Evolutionary conservation across 164 flowering plant species (phyloP).

Genomic region (Macadamia tetraphylla): DNA sequence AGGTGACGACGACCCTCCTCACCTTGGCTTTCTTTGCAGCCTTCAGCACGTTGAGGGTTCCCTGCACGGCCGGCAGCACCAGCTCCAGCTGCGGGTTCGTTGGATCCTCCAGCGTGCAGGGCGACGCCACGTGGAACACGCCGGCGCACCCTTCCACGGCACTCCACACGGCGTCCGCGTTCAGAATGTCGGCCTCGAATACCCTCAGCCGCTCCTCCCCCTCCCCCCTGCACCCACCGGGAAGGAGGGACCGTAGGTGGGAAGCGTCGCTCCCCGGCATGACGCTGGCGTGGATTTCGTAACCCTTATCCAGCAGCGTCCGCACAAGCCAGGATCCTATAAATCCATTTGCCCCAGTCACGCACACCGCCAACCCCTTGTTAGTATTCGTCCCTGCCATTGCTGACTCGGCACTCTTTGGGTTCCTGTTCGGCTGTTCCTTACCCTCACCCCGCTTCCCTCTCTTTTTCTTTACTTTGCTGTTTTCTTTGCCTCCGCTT

Average conservation of each 20-base stretch:
- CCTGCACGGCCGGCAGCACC: conserved; percentile 62
- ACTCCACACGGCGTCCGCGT: conserved; percentile 32
- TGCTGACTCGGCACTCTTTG: background rate
- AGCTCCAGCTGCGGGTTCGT: conserved; percentile 57
- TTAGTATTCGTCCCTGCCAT: background rate
- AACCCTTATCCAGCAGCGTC: conserved; percentile 47
- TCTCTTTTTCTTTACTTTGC: background rate
- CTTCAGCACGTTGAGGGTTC: conserved; percentile 63
- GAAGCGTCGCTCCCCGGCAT: conserved; percentile 54
- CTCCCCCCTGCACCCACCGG: background rate
- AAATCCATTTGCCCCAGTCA: conserved; percentile 87
- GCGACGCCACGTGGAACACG: conserved; percentile 87
- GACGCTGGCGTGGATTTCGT: conserved; percentile 56
- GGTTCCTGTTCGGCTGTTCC: background rate
- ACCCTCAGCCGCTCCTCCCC: conserved; percentile 16
- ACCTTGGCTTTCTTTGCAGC: conserved; percentile 41
- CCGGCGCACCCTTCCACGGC: conserved; percentile 59
- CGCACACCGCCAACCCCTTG: conserved; percentile 40
- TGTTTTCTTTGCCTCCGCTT: too few species aligned
- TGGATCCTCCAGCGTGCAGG: conserved; percentile 67
- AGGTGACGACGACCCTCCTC: conserved; percentile 71
- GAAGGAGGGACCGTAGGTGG: conserved; percentile 43
- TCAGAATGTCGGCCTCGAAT: conserved; percentile 51
- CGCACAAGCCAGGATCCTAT: conserved; percentile 72
- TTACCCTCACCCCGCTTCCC: background rate